These are phyloP conservation scores for Penicillium sp. DNA, from an alignment of 2,329 filamentous ascomycete genomes.

Conservation along the genomic window DNA sequence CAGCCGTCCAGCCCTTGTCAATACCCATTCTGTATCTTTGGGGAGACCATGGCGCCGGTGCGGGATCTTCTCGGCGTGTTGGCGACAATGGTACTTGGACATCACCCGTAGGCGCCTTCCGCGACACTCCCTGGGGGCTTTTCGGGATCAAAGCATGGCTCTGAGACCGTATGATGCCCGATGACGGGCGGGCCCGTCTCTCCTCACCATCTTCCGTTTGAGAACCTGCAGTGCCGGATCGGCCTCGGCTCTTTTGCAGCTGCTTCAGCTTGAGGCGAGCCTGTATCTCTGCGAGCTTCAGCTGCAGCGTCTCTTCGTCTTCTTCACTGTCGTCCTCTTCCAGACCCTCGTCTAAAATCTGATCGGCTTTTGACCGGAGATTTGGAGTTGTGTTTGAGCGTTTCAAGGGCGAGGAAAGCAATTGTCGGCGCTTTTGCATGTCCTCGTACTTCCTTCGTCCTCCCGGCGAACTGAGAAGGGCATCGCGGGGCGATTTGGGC, in stretches of 20 bases:
- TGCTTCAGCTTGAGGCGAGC: conserved; percentile 85
- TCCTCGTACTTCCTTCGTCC: conserved; percentile 75
- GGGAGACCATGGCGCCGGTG: conserved; percentile 68
- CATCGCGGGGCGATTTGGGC: conserved; percentile 63
- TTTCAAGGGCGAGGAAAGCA: conserved; percentile 67
- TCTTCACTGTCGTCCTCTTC: conserved; percentile 55
- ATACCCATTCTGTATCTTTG: conserved; percentile 80
- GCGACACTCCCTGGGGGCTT: conserved; percentile 13
- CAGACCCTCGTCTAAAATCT: conserved; percentile 33
- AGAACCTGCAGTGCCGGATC: conserved; percentile 24
- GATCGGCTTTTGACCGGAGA: conserved; percentile 35
- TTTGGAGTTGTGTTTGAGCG: conserved; percentile 48
- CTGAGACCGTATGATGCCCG: conserved; percentile 27
- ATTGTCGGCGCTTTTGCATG: conserved; percentile 65
- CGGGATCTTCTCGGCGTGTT: conserved; percentile 51
- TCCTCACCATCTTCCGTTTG: conserved; percentile 25
- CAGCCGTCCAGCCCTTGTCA: conserved; percentile 79
- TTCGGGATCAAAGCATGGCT: conserved; percentile 17
- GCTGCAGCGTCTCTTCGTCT: conserved; percentile 84
- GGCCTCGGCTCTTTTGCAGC: conserved; percentile 62
- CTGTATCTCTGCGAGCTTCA: conserved; percentile 86
- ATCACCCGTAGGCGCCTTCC: conserved; percentile 27
- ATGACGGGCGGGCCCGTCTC: conserved; percentile 23
- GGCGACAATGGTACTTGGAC: conserved; percentile 80
- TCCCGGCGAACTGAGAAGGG: conserved; percentile 69